phyloP scores from a whole-genome alignment of 208 protist species.

The Leishmania gerbilli region DNA sequence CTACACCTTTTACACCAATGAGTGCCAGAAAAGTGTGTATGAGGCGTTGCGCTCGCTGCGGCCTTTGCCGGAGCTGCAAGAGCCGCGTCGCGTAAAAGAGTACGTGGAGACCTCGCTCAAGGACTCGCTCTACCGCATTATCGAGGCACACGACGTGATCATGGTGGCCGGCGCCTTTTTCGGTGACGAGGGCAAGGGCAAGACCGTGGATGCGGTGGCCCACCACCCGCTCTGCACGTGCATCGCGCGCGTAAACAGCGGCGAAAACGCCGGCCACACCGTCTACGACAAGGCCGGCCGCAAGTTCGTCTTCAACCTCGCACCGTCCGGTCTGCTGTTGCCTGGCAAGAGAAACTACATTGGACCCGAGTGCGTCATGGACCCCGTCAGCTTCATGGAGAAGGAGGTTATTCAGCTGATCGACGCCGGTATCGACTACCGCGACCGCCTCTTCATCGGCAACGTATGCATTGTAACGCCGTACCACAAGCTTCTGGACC shows the following conservation, averaged over 20 bases:
- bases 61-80: slow-evolving; percentile 74
- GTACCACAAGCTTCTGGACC: slow-evolving; percentile 92
- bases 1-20: slow-evolving; percentile 57
- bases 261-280: slow-evolving; percentile 93
- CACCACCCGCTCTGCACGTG: slow-evolving; percentile 77
- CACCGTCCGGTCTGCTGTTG: slow-evolving; percentile 80
- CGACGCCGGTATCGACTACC: slow-evolving; percentile 77
- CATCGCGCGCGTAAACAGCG: slow-evolving; percentile 91
- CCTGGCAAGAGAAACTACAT: slow-evolving; percentile 83
- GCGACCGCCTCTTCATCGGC: slow-evolving; percentile 81
- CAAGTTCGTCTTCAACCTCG: slow-evolving; percentile 93
- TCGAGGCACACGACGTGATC: slow-evolving; percentile 84
- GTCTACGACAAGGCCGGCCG: slow-evolving; percentile 78
- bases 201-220: slow-evolving; percentile 91
- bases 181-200: slow-evolving; percentile 93
- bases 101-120: slow-evolving; percentile 74
- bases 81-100: slow-evolving; percentile 51
- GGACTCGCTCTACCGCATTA: slow-evolving; percentile 77
- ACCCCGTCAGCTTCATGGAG: slow-evolving; percentile 91
- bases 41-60: slow-evolving; percentile 43
- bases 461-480: slow-evolving; percentile 91
- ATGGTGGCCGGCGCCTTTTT: slow-evolving; percentile 93
- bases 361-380: slow-evolving; percentile 92
- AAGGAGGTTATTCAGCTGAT: slow-evolving; percentile 87
- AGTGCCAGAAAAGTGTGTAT: slow-evolving; percentile 58